Conservation (phyloP, 2,329 filamentous ascomycete species). For the Claviceps monticola region DNA sequence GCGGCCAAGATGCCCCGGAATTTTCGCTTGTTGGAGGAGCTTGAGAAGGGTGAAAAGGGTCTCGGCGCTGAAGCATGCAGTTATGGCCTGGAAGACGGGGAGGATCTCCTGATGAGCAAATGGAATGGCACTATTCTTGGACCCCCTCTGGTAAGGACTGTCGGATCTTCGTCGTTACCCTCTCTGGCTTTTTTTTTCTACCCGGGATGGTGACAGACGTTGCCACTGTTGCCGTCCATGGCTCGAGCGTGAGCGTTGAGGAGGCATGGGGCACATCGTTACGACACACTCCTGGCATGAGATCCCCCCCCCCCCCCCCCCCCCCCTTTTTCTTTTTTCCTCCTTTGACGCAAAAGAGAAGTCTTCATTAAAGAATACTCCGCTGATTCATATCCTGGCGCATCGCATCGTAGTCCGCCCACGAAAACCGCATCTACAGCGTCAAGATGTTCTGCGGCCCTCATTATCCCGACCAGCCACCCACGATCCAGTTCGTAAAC, state of each 20-base stretch:
- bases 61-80: conserved; percentile 93
- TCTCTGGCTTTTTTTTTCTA: neutral
- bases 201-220: neutral
- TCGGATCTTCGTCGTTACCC: conserved; percentile 8
- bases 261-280: too few species aligned
- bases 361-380: neutral
- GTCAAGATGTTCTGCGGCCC: conserved; percentile 91
- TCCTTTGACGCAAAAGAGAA: neutral
- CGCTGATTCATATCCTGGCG: conserved; percentile 5
- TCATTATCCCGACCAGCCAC: conserved; percentile 78
- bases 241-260: too few species aligned
- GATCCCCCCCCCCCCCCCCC: too few species aligned
- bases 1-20: conserved; percentile 68
- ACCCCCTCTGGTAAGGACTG: conserved; percentile 62
- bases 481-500: conserved; percentile 82
- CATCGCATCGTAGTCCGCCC: conserved; percentile 52
- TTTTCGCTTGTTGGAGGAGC: conserved; percentile 90
- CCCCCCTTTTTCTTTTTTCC: too few species aligned
- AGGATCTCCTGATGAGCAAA: conserved; percentile 93
- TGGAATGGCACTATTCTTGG: conserved; percentile 98
- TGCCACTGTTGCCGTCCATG: too few species aligned
- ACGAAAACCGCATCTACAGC: conserved; percentile 98
- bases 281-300: neutral
- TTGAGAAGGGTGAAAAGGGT: conserved; percentile 98
- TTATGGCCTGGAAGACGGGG: conserved; percentile 85